Percentiles rank a stretch among this genome's conserved stretches.
phyloP scores from a whole-genome alignment of 495 filamentous ascomycete genomes.

The Penicillium argentinense region DNA sequence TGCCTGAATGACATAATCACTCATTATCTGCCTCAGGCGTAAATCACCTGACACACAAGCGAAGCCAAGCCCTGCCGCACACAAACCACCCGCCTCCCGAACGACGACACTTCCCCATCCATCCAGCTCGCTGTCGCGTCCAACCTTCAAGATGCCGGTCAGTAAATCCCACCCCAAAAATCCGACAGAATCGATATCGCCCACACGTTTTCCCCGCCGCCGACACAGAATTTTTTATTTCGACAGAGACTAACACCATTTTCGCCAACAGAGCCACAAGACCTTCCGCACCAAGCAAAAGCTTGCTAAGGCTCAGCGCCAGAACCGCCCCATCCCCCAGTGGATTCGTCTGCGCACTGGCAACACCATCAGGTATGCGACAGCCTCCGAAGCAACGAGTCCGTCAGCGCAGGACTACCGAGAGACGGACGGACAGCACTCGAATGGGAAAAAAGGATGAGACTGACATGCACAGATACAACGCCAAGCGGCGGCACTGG shows the following conservation, averaged over 20 bases:
- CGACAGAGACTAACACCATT: conserved; percentile 13
- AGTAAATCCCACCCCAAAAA: conserved; percentile 30
- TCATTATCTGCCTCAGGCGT: conserved; percentile 23
- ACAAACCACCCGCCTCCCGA: conserved; percentile 38
- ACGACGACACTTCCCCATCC: conserved; percentile 44
- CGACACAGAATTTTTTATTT: conserved; percentile 7
- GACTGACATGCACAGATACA: conserved; percentile 68
- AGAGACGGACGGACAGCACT: too few species aligned
- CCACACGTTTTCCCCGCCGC: not conserved
- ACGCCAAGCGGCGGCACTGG: conserved; percentile 99
- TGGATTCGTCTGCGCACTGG: conserved; percentile 97
- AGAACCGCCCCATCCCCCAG: conserved; percentile 99
- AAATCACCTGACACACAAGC: conserved; percentile 46
- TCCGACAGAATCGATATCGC: not conserved
- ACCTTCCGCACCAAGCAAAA: conserved; percentile 99
- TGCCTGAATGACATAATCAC: not conserved
- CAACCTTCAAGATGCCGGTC: conserved; percentile 83
- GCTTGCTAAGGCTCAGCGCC: conserved; percentile 99
- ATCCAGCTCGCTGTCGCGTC: conserved; percentile 47
- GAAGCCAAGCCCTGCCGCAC: conserved; percentile 51
- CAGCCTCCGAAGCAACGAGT: too few species aligned
- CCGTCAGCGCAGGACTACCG: too few species aligned
- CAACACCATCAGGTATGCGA: conserved; percentile 92
- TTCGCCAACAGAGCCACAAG: conserved; percentile 80
- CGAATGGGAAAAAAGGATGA: conserved; percentile 25